Base-by-base conservation (phyloP, 2,329 filamentous ascomycete genomes). In the Colletotrichum sublineola region DNA sequence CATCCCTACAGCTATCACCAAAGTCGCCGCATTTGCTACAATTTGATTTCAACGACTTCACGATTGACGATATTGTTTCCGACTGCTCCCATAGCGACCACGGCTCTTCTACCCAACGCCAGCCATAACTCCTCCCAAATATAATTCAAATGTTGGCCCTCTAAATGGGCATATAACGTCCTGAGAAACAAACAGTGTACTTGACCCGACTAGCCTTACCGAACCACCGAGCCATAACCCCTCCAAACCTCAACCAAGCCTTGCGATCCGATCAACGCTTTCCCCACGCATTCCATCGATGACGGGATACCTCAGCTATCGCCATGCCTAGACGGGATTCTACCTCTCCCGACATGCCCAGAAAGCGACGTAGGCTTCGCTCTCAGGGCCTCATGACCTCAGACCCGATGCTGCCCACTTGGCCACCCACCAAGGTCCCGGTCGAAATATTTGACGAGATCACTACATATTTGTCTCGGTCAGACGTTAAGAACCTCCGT, bases 371-470 rank as follows among this genome's bases (percentile, higher is more conserved):
- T 42, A 62, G 68, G 52, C 57, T 71, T 40, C 52, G 33, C 52
- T 42, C 36, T n/a, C 62, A 58, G 53, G 11, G 31, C 44, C 40
- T 42, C 55, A 73, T 73, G 70, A 56, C 44, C 60, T 72, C 66
- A 24, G 42, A 61, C 33, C 46, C 40, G 20, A 46, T 50, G 24
- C 58, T 58, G 58, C 55, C 63, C 20, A 63, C 50, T 31, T 84
- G 82, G 82, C 82, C 82, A 44, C 68, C 74, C 56, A 73, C 76
- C 38, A 63, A 71, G 12, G 68, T 93, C 1, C 91, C 91, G 0
- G 83, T 89, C 7, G 92, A 93, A 76, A 82, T 93, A 2, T 92
- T 91, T 76, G 85, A 88, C 63, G 76, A 86, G 64, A 89, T 93
- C 66, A 85, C 86, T 8, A 77, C 80, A 1, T 81, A 88, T 76